Evolutionary conservation across 1,284 basidiomycete genomes (phyloP), one percentile per base, ranked within the genome.

Genomic region (Takashimella koratensis): DNA sequence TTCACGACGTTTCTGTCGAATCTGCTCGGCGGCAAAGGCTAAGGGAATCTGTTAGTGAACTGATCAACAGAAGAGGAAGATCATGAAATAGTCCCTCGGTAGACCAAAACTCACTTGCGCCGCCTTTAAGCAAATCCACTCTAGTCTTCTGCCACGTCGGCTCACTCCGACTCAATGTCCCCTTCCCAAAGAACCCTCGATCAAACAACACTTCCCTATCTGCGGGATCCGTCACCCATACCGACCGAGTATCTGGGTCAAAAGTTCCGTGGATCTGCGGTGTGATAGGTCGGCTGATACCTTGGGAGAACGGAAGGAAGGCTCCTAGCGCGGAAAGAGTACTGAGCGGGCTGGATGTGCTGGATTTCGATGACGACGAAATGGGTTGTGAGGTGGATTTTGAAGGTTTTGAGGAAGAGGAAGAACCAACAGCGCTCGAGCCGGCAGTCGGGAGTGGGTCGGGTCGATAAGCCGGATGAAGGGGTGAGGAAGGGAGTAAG

Each of bases 121-220:
- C 65, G 51, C 73, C 60, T 54, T 67, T 67, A 75, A 78, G 74
- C n/a, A 83, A 79, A 67, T 88, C 89, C 40, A 86, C 77, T 62
- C 87, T 84, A 56, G 89, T 80, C 27, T 82, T 82, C 59, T 86
- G 78, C 96, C 95, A 99, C 46, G 85, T 92, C 1, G 95, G 95
- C 73, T 98, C 96, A 73, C 90, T 95, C 51, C 96, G 78, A 36
- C 89, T 93, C 46, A 98, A 78, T 66, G 87, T 87, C 1, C 96
- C 96, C 74, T 98, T 98, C 20, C 96, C 95, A 72, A 98, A 98
- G 79, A 98, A 98, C 0, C 96, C 95, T 54, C 88, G 79, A 43
- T 83, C 80, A 89, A 96, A 99, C 23, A 98, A 80, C 1, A 86
- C 76, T 60, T 79, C 79, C 36, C 84, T 83, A 67, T 90, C 83